Evolutionary conservation across 2,329 filamentous ascomycete species (phyloP).

Genomic region (Stemphylium vesicarium): DNA sequence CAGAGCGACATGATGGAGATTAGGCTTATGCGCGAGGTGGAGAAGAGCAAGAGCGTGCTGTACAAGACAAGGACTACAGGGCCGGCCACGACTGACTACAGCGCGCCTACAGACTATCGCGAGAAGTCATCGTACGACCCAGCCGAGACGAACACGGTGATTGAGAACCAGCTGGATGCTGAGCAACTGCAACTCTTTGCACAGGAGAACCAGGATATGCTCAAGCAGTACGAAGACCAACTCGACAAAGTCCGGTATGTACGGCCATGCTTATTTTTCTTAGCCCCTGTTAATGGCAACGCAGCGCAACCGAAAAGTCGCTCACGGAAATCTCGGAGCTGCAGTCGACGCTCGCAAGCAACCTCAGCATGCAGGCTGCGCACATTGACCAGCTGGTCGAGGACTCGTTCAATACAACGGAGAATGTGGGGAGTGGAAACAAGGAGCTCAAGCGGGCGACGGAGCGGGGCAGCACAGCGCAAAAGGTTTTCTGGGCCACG

Average conservation of each 20-base stretch:
- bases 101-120: slow-evolving; percentile 33
- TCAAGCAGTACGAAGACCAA: slow-evolving; percentile 92
- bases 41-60: slow-evolving; percentile 86
- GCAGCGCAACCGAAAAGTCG: slow-evolving; percentile 84
- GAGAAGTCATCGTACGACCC: slow-evolving; percentile 28
- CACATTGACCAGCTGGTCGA: slow-evolving; percentile 87
- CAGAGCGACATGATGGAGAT: slow-evolving; percentile 95
- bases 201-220: slow-evolving; percentile 88
- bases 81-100: slow-evolving; percentile 29
- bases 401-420: slow-evolving; percentile 80
- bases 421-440: slow-evolving; percentile 89
- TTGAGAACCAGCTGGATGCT: slow-evolving; percentile 69
- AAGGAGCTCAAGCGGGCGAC: slow-evolving; percentile 85
- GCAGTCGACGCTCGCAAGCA: slow-evolving; percentile 85
- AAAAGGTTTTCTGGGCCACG: slow-evolving; percentile 57
- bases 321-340: slow-evolving; percentile 91
- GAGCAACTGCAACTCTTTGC: slow-evolving; percentile 95
- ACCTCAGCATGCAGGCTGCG: slow-evolving; percentile 83
- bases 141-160: slow-evolving; percentile 39
- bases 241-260: slow-evolving; percentile 90
- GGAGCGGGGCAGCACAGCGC: slow-evolving; percentile 59
- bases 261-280: background rate
- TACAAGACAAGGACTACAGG: slow-evolving; percentile 66
- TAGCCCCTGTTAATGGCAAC: slow-evolving; percentile 21
- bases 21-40: slow-evolving; percentile 79